Percentiles rank a stretch among this genome's conserved stretches.
phyloP scores from a whole-genome alignment of 441 rosid genomes.

The Gossypium trilobum region DNA sequence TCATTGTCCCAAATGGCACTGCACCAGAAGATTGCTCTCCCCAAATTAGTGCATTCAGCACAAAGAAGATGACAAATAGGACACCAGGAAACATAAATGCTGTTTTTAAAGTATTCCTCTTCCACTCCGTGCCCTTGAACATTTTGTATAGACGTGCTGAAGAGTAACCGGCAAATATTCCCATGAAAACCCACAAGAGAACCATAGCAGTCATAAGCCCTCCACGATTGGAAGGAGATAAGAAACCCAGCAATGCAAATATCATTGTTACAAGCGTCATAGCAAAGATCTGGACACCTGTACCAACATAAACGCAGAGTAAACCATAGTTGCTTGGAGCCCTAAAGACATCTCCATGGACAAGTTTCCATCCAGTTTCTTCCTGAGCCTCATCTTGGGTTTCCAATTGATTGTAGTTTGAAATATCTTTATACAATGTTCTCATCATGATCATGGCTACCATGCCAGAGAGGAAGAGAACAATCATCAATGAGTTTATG shows the following conservation, averaged over 20 bases:
- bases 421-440: conserved; percentile 78
- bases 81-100: conserved; percentile 90
- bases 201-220: conserved; percentile 99
- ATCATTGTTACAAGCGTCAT: conserved; percentile 96
- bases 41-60: conserved; percentile 79
- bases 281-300: conserved; percentile 82
- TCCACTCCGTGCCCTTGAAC: conserved; percentile 93
- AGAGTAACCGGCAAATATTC: conserved; percentile 84
- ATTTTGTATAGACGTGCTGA: conserved; percentile 78
- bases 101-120: conserved; percentile 75
- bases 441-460: conserved; percentile 99
- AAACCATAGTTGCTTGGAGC: conserved; percentile 69
- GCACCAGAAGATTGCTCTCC: conserved; percentile 94
- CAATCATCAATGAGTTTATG: conserved; percentile 90
- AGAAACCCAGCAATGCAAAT: conserved; percentile 84
- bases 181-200: conserved; percentile 96
- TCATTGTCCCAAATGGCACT: conserved; percentile 89
- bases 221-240: conserved; percentile 91
- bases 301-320: conserved; percentile 79
- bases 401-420: conserved; percentile 85
- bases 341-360: conserved; percentile 92
- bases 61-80: conserved; percentile 70
- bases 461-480: conserved; percentile 91
- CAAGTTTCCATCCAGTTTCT: conserved; percentile 96
- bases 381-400: conserved; percentile 94